A percentile compares a stretch with the other conserved stretches of the same genome.
These are phyloP conservation scores for Pythium apleroticum DNA, from an alignment of 352 stramenopile genomes.

Conservation along the genomic window DNA sequence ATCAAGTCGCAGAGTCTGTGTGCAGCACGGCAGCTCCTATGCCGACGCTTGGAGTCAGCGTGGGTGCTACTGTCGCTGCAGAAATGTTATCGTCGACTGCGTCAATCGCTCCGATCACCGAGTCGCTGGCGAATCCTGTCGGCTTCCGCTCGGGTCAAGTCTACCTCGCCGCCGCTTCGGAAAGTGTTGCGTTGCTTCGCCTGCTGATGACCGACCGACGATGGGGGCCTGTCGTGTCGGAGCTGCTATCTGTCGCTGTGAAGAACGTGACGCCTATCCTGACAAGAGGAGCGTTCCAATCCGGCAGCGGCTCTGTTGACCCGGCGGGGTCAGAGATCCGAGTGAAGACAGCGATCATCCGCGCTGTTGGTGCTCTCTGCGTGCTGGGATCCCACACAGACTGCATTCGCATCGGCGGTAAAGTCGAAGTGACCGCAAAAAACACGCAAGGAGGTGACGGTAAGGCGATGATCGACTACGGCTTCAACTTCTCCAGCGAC, in stretches of 20 bases:
- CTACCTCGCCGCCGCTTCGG: slow-evolving; percentile 69
- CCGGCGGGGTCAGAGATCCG: slow-evolving; percentile 54
- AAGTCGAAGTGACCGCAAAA: slow-evolving; percentile 66
- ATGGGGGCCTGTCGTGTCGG: slow-evolving; percentile 62
- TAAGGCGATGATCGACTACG: slow-evolving; percentile 42
- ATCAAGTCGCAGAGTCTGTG: slow-evolving; percentile 86
- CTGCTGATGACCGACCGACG: slow-evolving; percentile 63
- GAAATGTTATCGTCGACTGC: neutral
- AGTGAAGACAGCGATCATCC: slow-evolving; percentile 68
- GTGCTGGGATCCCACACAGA: slow-evolving; percentile 84
- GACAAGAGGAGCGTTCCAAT: slow-evolving; percentile 10
- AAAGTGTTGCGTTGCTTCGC: slow-evolving; percentile 80
- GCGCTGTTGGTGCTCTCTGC: slow-evolving; percentile 78
- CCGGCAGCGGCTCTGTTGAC: neutral
- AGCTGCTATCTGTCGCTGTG: slow-evolving; percentile 69
- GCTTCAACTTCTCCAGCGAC: slow-evolving; percentile 45
- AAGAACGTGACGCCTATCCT: slow-evolving; percentile 74
- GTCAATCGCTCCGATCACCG: slow-evolving; percentile 37
- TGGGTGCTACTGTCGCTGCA: slow-evolving; percentile 25
- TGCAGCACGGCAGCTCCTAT: slow-evolving; percentile 74
- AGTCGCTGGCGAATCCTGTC: slow-evolving; percentile 81
- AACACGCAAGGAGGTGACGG: slow-evolving; percentile 27
- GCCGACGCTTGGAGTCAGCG: slow-evolving; percentile 50
- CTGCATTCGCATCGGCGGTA: slow-evolving; percentile 79
- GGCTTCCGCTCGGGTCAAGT: slow-evolving; percentile 83